phyloP scores from a whole-genome alignment of 2,329 filamentous ascomycete genomes.

The Phaeomoniella chlamydospora region DNA sequence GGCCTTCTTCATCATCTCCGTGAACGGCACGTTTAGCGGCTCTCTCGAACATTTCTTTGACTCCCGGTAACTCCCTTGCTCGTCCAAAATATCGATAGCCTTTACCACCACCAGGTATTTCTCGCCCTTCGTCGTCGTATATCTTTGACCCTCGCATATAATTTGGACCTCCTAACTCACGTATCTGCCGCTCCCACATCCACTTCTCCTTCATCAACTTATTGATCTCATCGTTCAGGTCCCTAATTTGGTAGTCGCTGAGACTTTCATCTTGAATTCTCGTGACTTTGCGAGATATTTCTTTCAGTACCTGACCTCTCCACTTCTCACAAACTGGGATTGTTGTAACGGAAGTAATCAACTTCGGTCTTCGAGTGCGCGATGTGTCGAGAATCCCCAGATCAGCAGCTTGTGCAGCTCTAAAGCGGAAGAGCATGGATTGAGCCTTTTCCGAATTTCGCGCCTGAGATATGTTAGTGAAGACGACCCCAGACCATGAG shows the following conservation, averaged over 20 bases:
- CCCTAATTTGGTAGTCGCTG: slow-evolving; percentile 93
- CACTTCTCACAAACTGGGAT: slow-evolving; percentile 91
- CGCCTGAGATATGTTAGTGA: slow-evolving; percentile 33
- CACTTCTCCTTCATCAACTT: slow-evolving; percentile 98
- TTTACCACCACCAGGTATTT: slow-evolving; percentile 60
- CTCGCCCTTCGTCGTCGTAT: slow-evolving; percentile 59
- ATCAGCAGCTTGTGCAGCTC: slow-evolving; percentile 90
- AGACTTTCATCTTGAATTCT: slow-evolving; percentile 84
- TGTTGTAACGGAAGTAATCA: slow-evolving; percentile 71
- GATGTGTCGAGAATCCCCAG: slow-evolving; percentile 90
- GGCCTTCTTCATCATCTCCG: slow-evolving; percentile 52
- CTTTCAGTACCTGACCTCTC: slow-evolving; percentile 93
- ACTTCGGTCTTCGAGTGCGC: slow-evolving; percentile 76
- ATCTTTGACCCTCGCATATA: slow-evolving; percentile 70
- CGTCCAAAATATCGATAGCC: slow-evolving; percentile 92
- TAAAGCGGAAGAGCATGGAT: slow-evolving; percentile 99
- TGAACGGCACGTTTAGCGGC: slow-evolving; percentile 49
- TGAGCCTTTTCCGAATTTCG: slow-evolving; percentile 98
- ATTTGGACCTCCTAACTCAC: slow-evolving; percentile 90
- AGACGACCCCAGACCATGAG: background rate
- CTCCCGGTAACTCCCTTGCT: slow-evolving; percentile 77
- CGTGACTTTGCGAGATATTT: slow-evolving; percentile 91
- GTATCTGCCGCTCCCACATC: slow-evolving; percentile 96
- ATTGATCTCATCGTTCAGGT: slow-evolving; percentile 98
- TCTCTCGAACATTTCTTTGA: slow-evolving; percentile 90